Percentiles rank a stretch among this genome's conserved stretches.
Conservation (phyloP, 1,139 yeast species). For the Geotrichum klebahnii region DNA sequence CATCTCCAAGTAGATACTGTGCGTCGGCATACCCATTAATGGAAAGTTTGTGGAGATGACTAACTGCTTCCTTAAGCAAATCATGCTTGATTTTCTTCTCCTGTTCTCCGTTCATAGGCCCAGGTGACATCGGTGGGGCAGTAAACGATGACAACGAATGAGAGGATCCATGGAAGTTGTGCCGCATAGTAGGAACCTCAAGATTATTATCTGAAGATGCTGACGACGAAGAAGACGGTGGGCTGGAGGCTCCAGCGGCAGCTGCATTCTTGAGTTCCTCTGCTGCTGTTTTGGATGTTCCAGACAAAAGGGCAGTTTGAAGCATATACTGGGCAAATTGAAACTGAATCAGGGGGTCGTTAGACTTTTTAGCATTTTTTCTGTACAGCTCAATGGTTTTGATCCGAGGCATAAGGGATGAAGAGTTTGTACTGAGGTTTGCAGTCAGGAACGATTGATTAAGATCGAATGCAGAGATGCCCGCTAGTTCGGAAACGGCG, state of each 20-base stretch:
- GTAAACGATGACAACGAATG: conserved; percentile 4
- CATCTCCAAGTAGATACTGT: conserved; percentile 88
- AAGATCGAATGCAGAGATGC: conserved; percentile 34
- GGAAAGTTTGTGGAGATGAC: conserved; percentile 64
- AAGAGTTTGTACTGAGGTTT: conserved; percentile 34
- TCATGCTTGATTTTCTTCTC: conserved; percentile 45
- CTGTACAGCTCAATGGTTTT: conserved; percentile 85
- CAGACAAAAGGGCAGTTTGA: conserved; percentile 62
- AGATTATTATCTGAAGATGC: not conserved
- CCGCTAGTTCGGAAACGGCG: conserved; percentile 28
- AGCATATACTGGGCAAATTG: conserved; percentile 90
- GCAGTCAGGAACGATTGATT: conserved; percentile 36
- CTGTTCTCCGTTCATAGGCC: conserved; percentile 24
- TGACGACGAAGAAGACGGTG: not conserved
- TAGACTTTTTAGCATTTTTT: conserved; percentile 75
- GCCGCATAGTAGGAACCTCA: conserved; percentile 3
- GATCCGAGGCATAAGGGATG: conserved; percentile 63
- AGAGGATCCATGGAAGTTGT: not conserved
- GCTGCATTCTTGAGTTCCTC: conserved; percentile 14
- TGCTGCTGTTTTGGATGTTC: not conserved
- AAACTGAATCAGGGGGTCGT: conserved; percentile 79
- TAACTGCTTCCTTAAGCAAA: conserved; percentile 66
- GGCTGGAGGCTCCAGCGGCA: not conserved
- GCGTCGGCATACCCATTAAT: conserved; percentile 86
- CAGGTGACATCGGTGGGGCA: conserved; percentile 3